These are phyloP conservation scores for Gossypium herbaceum DNA, from an alignment of 345 rosid species.

Conservation along the genomic window DNA sequence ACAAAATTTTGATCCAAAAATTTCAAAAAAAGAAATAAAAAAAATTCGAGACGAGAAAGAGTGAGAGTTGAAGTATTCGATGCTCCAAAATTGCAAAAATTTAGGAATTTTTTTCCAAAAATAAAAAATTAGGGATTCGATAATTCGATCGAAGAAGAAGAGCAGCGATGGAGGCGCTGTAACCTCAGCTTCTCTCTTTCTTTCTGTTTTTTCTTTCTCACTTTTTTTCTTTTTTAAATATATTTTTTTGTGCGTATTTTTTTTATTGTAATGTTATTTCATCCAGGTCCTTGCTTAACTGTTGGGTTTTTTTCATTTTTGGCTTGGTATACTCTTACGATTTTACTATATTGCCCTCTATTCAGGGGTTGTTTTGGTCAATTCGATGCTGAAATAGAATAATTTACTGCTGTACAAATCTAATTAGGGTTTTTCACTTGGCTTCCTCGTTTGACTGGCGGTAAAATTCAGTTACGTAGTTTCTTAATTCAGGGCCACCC, in stretches of 20 bases:
- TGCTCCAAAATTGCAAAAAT: not conserved
- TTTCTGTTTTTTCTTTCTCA: slow-evolving; percentile 14
- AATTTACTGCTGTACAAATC: not conserved
- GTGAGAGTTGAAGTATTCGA: not conserved
- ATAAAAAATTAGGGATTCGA: not conserved
- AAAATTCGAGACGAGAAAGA: not conserved
- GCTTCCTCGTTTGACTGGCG: not conserved
- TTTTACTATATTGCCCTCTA: not conserved
- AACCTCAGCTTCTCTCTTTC: slow-evolving; percentile 10
- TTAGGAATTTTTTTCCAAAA: not conserved
- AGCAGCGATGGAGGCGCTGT: slow-evolving; percentile 14
- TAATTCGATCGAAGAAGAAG: slow-evolving; percentile 15
- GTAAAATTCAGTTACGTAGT: not conserved
- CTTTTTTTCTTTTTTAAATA: not conserved
- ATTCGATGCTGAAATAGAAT: not conserved
- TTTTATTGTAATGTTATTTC: not conserved
- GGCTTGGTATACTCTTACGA: not conserved
- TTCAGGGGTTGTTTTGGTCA: not conserved
- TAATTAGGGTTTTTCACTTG: not conserved
- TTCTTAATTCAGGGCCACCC: not conserved
- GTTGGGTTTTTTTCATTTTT: not conserved
- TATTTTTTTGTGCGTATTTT: not conserved
- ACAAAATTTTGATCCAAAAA: no score
- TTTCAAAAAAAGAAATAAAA: not conserved
- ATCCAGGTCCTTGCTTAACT: not conserved